Percentiles rank a stretch among this genome's conserved stretches.
Evolutionary conservation across 345 rosid species (phyloP).

Genomic region (Euphorbia tirucalli): DNA sequence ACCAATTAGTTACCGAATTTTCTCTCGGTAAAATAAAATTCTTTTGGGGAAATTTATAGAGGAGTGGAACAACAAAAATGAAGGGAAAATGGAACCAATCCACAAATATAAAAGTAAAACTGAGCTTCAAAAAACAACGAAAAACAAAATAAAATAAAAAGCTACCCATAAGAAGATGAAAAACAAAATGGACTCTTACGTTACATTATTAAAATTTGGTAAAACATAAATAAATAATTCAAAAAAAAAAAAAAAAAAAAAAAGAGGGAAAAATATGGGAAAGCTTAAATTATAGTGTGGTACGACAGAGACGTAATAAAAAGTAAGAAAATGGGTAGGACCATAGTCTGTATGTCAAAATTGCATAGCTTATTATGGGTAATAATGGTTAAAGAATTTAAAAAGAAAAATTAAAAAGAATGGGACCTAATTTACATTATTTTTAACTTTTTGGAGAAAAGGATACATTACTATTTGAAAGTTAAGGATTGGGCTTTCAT

Average conservation of each 20-base stretch:
- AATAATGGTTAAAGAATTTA: background rate
- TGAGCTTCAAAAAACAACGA: too few species aligned
- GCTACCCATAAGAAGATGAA: too few species aligned
- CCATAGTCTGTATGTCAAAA: background rate
- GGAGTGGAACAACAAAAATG: too few species aligned
- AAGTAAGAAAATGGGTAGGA: background rate
- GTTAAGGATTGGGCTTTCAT: background rate
- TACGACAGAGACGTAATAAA: constrained; percentile 24
- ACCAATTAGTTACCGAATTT: too few species aligned
- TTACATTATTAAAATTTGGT: constrained; percentile 14
- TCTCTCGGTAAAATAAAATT: too few species aligned
- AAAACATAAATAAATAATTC: background rate
- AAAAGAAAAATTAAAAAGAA: background rate
- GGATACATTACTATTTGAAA: background rate
- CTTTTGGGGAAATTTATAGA: too few species aligned
- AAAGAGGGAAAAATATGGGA: background rate
- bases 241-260: background rate
- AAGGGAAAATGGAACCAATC: too few species aligned
- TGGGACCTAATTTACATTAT: background rate
- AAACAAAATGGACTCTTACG: too few species aligned
- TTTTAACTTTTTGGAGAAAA: constrained; percentile 3
- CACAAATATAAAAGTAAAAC: too few species aligned
- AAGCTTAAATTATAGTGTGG: constrained; percentile 22
- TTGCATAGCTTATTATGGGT: background rate
- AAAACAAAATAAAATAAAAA: too few species aligned